A percentile compares a stretch with the other conserved stretches of the same genome.
Evolutionary conservation across 1,284 basidiomycete species (phyloP).

Genomic region (Ganoderma lucidum): DNA sequence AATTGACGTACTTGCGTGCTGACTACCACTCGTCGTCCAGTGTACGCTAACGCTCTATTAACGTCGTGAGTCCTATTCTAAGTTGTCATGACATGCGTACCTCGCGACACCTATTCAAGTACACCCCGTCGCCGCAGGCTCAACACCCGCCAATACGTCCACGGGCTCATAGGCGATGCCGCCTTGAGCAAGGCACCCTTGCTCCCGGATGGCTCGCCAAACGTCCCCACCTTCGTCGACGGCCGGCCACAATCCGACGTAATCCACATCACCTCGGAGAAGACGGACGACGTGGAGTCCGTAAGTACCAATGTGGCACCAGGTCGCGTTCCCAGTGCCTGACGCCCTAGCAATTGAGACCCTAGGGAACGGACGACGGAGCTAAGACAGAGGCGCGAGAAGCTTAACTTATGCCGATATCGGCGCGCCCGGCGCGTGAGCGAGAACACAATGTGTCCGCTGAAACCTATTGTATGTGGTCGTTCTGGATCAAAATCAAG

Average conservation of each 20-base stretch:
- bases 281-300: not conserved
- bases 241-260: not conserved
- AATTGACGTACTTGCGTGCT: not conserved
- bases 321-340: too few species aligned
- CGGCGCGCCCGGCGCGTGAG: too few species aligned
- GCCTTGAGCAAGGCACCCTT: not conserved
- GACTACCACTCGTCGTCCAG: not conserved
- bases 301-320: too few species aligned
- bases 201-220: not conserved
- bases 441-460: too few species aligned
- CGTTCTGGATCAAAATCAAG: too few species aligned
- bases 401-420: too few species aligned
- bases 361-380: too few species aligned
- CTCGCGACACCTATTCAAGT: not conserved
- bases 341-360: too few species aligned
- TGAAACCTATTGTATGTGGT: too few species aligned
- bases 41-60: not conserved
- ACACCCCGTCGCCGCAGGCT: not conserved
- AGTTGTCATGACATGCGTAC: not conserved
- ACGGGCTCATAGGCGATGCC: not conserved
- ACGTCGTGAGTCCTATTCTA: not conserved
- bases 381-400: too few species aligned
- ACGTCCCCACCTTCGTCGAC: not conserved
- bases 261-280: constrained; percentile 4
- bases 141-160: constrained; percentile 1